A percentile compares a stretch with the other conserved stretches of the same genome.
These are phyloP conservation scores for Fraxinus greggii DNA, from an alignment of 305 asterid genomes.

Conservation along the genomic window DNA sequence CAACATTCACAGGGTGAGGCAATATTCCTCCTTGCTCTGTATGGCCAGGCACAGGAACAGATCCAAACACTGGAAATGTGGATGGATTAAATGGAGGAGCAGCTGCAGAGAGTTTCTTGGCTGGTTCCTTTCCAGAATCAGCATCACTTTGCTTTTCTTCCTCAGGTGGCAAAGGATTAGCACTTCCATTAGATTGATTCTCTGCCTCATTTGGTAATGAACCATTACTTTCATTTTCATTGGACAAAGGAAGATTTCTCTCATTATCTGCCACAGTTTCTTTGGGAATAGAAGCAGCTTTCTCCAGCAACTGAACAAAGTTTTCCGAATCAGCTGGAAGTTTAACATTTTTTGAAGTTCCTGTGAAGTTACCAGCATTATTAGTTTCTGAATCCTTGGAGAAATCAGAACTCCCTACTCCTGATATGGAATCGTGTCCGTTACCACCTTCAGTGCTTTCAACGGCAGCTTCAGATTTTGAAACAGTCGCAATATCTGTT, in stretches of 20 bases:
- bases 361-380: conserved; percentile 28
- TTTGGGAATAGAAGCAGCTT: conserved; percentile 25
- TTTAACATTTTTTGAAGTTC: conserved; percentile 25
- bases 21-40: conserved; percentile 81
- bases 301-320: conserved; percentile 29
- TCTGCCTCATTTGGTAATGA: conserved; percentile 35
- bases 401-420: conserved; percentile 33
- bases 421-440: conserved; percentile 24
- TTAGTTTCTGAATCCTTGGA: conserved; percentile 27
- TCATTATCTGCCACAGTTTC: conserved; percentile 30
- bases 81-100: conserved; percentile 91
- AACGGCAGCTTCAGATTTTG: conserved; percentile 31
- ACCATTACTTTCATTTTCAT: conserved; percentile 29
- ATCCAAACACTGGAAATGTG: conserved; percentile 54
- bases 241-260: conserved; percentile 24
- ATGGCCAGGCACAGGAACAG: conserved; percentile 56
- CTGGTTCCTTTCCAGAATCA: conserved; percentile 62
- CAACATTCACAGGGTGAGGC: conserved; percentile 67
- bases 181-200: conserved; percentile 28
- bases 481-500: conserved; percentile 22
- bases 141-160: conserved; percentile 53
- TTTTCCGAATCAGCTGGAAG: conserved; percentile 30
- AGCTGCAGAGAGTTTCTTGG: conserved; percentile 80
- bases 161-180: conserved; percentile 34
- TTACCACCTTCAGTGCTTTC: conserved; percentile 30